These are phyloP conservation scores for Sanghuangporus sanghuang DNA, from an alignment of 1,284 basidiomycete species.

Conservation along the genomic window DNA sequence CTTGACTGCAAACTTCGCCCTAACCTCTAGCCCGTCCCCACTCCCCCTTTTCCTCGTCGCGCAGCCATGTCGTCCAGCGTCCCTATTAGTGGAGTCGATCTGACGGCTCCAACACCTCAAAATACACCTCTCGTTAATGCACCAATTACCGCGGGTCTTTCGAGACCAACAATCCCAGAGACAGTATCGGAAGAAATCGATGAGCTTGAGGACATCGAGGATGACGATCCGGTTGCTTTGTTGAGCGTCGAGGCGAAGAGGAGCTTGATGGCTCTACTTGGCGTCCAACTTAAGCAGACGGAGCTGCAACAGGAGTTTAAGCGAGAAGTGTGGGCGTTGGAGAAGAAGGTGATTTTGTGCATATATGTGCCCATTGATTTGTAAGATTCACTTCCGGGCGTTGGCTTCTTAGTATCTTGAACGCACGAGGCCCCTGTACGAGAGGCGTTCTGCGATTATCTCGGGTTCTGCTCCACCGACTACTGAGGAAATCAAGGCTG, in stretches of 20 bases:
- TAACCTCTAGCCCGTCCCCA: background rate
- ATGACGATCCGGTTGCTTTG: constrained; percentile 49
- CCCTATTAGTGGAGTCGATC: constrained; percentile 26
- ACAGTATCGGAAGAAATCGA: constrained; percentile 47
- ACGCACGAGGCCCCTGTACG: constrained; percentile 83
- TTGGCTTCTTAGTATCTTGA: constrained; percentile 66
- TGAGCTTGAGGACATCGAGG: constrained; percentile 20
- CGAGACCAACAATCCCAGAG: constrained; percentile 66
- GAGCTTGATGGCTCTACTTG: constrained; percentile 90
- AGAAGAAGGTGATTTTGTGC: constrained; percentile 87
- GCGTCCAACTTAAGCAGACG: constrained; percentile 89
- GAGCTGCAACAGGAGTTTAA: constrained; percentile 96
- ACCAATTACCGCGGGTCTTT: constrained; percentile 61
- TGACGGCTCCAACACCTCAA: constrained; percentile 73
- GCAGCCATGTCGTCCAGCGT: constrained; percentile 12
- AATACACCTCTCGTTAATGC: constrained; percentile 75
- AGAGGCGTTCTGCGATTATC: constrained; percentile 83
- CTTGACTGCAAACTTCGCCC: background rate
- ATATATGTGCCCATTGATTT: background rate
- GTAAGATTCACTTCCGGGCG: constrained; percentile 61
- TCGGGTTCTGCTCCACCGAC: constrained; percentile 75
- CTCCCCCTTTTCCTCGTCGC: background rate
- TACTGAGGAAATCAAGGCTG: constrained; percentile 78
- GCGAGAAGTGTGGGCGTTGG: constrained; percentile 92
- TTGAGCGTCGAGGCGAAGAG: constrained; percentile 81